These are phyloP conservation scores for Zarea fungicola DNA, from an alignment of 2,329 filamentous ascomycete species.

Conservation along the genomic window DNA sequence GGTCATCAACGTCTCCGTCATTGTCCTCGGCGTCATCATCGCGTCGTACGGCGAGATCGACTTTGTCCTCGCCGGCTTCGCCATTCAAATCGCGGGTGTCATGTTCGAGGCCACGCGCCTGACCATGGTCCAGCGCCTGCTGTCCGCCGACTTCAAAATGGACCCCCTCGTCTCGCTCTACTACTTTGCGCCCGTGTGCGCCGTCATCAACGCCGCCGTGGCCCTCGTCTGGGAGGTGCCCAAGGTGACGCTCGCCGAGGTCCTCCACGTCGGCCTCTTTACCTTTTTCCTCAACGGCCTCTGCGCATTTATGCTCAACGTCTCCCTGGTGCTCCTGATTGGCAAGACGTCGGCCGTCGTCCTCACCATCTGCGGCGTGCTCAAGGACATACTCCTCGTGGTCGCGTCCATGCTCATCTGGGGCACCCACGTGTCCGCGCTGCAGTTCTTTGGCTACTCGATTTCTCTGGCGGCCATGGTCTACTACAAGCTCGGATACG, in stretches of 20 bases:
- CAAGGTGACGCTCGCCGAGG: slow-evolving; percentile 60
- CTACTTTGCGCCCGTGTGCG: slow-evolving; percentile 84
- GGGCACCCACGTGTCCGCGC: slow-evolving; percentile 65
- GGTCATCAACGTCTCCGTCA: slow-evolving; percentile 88
- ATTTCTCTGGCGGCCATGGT: slow-evolving; percentile 74
- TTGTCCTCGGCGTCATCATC: slow-evolving; percentile 90
- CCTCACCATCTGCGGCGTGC: slow-evolving; percentile 79
- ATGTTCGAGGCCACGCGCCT: slow-evolving; percentile 77
- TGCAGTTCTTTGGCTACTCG: slow-evolving; percentile 80
- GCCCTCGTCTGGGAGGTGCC: slow-evolving; percentile 71
- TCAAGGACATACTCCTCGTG: slow-evolving; percentile 84
- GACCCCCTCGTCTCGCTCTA: slow-evolving; percentile 83
- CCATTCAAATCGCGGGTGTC: slow-evolving; percentile 74
- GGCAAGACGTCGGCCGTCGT: slow-evolving; percentile 83
- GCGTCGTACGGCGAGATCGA: slow-evolving; percentile 94
- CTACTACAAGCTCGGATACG: slow-evolving; percentile 71
- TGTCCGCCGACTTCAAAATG: slow-evolving; percentile 86
- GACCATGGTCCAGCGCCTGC: slow-evolving; percentile 77
- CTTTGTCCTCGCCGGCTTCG: slow-evolving; percentile 75
- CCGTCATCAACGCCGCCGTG: slow-evolving; percentile 71
- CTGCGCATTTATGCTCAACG: slow-evolving; percentile 75
- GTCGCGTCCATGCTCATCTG: slow-evolving; percentile 76
- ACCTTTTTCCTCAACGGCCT: slow-evolving; percentile 71
- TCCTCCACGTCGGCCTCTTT: slow-evolving; percentile 67
- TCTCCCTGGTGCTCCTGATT: slow-evolving; percentile 82